A percentile compares a stretch with the other conserved stretches of the same genome.
phyloP scores from a whole-genome alignment of 352 stramenopile genomes.

The Globisporangium cederbergense region DNA sequence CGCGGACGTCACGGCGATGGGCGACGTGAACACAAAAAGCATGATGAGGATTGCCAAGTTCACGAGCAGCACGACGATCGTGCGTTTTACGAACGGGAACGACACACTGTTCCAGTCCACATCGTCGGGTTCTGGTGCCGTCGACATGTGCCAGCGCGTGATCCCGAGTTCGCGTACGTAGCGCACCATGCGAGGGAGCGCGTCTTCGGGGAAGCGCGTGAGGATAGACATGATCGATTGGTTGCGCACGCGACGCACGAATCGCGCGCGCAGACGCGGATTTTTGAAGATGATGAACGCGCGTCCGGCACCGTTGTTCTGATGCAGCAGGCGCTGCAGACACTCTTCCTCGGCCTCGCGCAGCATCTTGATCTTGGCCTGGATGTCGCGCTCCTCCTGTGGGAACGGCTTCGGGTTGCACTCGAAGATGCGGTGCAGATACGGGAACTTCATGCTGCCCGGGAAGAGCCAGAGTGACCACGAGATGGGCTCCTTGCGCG shows the following conservation, averaged over 20 bases:
- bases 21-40: conserved; percentile 81
- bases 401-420: conserved; percentile 41
- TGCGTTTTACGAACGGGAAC: conserved; percentile 79
- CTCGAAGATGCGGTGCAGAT: conserved; percentile 47
- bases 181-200: conserved; percentile 52
- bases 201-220: conserved; percentile 59
- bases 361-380: conserved; percentile 52
- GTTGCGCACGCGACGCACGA: conserved; percentile 72
- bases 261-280: conserved; percentile 60
- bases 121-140: conserved; percentile 77
- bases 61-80: conserved; percentile 60
- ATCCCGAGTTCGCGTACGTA: conserved; percentile 79
- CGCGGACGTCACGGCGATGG: conserved; percentile 77
- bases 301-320: conserved; percentile 70
- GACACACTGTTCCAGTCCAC: conserved; percentile 86
- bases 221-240: conserved; percentile 77
- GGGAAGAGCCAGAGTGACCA: conserved; percentile 68
- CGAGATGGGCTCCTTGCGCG: conserved; percentile 39
- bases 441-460: conserved; percentile 71
- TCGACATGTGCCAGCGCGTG: conserved; percentile 72
- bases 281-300: conserved; percentile 85
- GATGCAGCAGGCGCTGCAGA: conserved; percentile 53
- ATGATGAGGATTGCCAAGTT: conserved; percentile 76
- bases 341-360: conserved; percentile 47
- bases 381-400: conserved; percentile 30